Conservation (phyloP, 306 rosid species). For the Gastrolobium villosum region DNA sequence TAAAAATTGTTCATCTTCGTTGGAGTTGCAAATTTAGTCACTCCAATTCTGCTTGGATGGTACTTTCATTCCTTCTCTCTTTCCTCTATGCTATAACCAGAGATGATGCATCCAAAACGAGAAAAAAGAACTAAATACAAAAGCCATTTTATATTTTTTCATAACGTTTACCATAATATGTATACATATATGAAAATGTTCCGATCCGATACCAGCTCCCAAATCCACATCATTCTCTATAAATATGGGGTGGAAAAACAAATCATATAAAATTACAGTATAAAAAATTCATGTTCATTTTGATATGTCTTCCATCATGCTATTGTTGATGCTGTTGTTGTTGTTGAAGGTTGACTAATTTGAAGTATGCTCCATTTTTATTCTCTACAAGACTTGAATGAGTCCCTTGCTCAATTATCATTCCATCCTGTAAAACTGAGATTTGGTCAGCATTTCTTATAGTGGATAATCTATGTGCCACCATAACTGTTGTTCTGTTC, state of each 20-base stretch:
- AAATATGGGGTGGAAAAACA: constrained; percentile 17
- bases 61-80: neutral
- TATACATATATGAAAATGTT: constrained; percentile 39
- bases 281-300: constrained; percentile 46
- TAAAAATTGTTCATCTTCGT: neutral
- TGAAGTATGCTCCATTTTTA: constrained; percentile 80
- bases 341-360: constrained; percentile 93
- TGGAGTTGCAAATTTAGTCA: constrained; percentile 15
- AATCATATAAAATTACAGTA: constrained; percentile 42
- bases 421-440: constrained; percentile 89
- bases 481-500: constrained; percentile 87
- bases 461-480: constrained; percentile 94
- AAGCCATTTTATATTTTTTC: constrained; percentile 39
- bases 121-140: constrained; percentile 33
- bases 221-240: constrained; percentile 45
- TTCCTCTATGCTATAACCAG: neutral
- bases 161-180: constrained; percentile 38
- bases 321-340: constrained; percentile 69
- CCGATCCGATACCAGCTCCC: constrained; percentile 40
- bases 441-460: constrained; percentile 91
- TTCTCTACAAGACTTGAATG: constrained; percentile 82
- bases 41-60: constrained; percentile 18
- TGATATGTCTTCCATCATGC: constrained; percentile 44
- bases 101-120: neutral
- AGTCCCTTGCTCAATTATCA: constrained; percentile 91